A percentile compares a stretch with the other conserved stretches of the same genome.
These are phyloP conservation scores for Aspergillus neoniger DNA, from an alignment of 2,329 filamentous ascomycete species.

Conservation along the genomic window DNA sequence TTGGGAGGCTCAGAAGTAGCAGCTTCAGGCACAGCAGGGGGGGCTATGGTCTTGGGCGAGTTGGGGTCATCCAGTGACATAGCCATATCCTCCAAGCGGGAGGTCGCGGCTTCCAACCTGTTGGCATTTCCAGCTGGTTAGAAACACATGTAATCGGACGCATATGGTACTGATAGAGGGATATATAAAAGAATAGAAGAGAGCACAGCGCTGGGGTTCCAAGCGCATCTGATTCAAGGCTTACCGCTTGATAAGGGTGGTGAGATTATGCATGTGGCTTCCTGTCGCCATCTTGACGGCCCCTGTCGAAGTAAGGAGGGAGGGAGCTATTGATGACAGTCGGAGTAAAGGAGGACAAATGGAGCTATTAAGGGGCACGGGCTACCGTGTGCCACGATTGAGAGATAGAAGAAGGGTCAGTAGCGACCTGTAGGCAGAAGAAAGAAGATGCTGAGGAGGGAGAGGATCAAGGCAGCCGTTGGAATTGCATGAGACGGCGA, in stretches of 20 bases:
- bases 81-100: slow-evolving; percentile 93
- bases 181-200: background rate
- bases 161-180: background rate
- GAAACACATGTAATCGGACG: background rate
- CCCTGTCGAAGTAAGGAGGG: slow-evolving; percentile 19
- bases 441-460: background rate
- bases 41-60: slow-evolving; percentile 38
- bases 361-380: slow-evolving; percentile 25
- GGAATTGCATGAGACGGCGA: slow-evolving; percentile 20
- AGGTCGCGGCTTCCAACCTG: slow-evolving; percentile 96
- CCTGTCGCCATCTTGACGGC: slow-evolving; percentile 61
- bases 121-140: slow-evolving; percentile 50
- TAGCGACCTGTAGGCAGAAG: background rate
- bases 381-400: background rate
- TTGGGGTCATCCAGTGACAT: slow-evolving; percentile 63
- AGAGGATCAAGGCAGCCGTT: slow-evolving; percentile 8
- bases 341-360: slow-evolving; percentile 51
- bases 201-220: too few species aligned
- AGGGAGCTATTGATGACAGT: slow-evolving; percentile 6
- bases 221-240: background rate
- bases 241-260: slow-evolving; percentile 97
- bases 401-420: slow-evolving; percentile 1
- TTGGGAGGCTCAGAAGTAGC: slow-evolving; percentile 29
- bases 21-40: slow-evolving; percentile 26
- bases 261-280: slow-evolving; percentile 92